A percentile compares a stretch with the other conserved stretches of the same genome.
Evolutionary conservation across 495 filamentous ascomycete genomes (phyloP).

Genomic region (Sordaria brevicollis): DNA sequence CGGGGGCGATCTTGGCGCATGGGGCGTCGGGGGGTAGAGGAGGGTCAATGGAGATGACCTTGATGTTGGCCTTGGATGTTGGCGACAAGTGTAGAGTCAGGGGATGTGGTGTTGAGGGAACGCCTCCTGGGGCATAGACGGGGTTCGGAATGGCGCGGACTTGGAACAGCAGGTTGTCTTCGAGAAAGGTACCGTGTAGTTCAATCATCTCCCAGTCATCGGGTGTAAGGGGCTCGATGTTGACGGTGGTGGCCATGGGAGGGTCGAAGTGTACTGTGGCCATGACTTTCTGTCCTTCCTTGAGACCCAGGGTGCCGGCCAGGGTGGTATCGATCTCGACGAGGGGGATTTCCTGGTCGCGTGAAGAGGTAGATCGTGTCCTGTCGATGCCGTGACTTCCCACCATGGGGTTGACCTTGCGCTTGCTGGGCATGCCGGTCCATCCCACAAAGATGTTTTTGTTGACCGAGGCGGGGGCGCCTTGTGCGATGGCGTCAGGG

Average conservation of each 20-base stretch:
- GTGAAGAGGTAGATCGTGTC: conserved; percentile 36
- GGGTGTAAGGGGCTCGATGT: conserved; percentile 89
- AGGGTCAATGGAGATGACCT: conserved; percentile 67
- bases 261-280: conserved; percentile 73
- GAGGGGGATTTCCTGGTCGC: conserved; percentile 61
- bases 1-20: conserved; percentile 85
- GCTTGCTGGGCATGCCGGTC: conserved; percentile 94
- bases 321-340: conserved; percentile 89
- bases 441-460: conserved; percentile 80
- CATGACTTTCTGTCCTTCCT: conserved; percentile 75
- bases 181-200: conserved; percentile 86
- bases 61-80: conserved; percentile 89
- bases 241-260: conserved; percentile 78
- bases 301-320: conserved; percentile 67
- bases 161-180: conserved; percentile 86
- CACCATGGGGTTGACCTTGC: conserved; percentile 61
- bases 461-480: conserved; percentile 30
- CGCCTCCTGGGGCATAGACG: conserved; percentile 40
- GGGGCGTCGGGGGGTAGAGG: conserved; percentile 55
- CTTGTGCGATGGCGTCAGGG: conserved; percentile 24
- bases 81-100: conserved; percentile 88
- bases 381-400: conserved; percentile 62
- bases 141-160: conserved; percentile 89
- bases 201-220: conserved; percentile 99
- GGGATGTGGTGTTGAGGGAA: conserved; percentile 51